Conservation (phyloP, 768 basidiomycete genomes). For the Lactifluus pinguis region DNA sequence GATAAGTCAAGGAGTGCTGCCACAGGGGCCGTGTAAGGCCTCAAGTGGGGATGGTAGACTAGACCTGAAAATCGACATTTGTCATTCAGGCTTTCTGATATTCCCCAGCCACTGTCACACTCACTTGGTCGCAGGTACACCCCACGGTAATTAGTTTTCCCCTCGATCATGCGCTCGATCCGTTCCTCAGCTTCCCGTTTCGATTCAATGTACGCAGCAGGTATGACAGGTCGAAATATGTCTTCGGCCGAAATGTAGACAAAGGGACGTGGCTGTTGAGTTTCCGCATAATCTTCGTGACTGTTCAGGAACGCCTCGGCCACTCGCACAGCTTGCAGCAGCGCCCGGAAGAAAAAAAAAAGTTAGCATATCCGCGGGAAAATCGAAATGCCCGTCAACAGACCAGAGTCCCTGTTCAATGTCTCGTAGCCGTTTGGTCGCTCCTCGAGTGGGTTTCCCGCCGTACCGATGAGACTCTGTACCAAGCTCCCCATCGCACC, state of each 20-base stretch:
- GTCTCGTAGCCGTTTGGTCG: conserved; percentile 52
- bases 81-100: neutral
- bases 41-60: conserved; percentile 91
- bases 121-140: conserved; percentile 87
- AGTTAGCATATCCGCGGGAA: conserved; percentile 1
- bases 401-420: conserved; percentile 88
- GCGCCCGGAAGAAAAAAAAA: neutral
- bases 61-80: conserved; percentile 46
- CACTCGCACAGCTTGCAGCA: conserved; percentile 51
- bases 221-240: conserved; percentile 79
- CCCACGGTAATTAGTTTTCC: conserved; percentile 44
- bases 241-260: conserved; percentile 95
- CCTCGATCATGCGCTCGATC: conserved; percentile 47
- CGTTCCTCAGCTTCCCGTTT: conserved; percentile 83
- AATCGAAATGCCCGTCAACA: conserved; percentile 23
- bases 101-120: conserved; percentile 24
- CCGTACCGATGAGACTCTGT: conserved; percentile 30
- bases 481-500: conserved; percentile 42
- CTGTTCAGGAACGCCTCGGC: conserved; percentile 66
- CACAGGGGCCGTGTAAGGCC: conserved; percentile 80
- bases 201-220: conserved; percentile 82
- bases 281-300: conserved; percentile 21
- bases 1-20: conserved; percentile 81
- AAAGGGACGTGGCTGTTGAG: conserved; percentile 48
- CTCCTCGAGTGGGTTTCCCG: conserved; percentile 52